Evolutionary conservation across 192 early-diverging fungal genomes (phyloP).

Genomic region (Coemansia asiatica): DNA sequence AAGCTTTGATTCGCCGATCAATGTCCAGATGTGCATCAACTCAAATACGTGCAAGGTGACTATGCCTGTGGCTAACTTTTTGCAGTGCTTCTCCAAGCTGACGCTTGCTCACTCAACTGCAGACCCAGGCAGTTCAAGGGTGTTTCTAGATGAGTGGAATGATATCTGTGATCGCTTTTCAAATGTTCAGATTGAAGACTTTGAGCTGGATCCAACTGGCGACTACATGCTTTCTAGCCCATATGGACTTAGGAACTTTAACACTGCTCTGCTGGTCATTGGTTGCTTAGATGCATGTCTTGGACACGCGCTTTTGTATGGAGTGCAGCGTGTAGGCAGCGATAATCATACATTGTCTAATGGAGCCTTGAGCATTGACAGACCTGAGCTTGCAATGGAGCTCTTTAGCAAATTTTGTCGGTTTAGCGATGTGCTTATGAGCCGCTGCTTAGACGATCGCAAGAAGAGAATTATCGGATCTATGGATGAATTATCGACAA

Average conservation of each 20-base stretch:
- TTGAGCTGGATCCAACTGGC: slow-evolving; percentile 63
- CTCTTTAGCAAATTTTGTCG: slow-evolving; percentile 29
- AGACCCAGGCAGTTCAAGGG: not conserved
- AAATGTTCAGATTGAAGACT: slow-evolving; percentile 64
- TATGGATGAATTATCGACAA: slow-evolving; percentile 20
- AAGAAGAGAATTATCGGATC: slow-evolving; percentile 16
- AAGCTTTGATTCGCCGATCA: slow-evolving; percentile 19
- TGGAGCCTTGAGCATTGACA: not conserved
- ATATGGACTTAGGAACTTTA: slow-evolving; percentile 59
- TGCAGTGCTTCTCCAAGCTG: slow-evolving; percentile 37
- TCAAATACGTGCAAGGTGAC: slow-evolving; percentile 18
- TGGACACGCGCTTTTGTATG: slow-evolving; percentile 31
- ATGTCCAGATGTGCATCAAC: slow-evolving; percentile 27
- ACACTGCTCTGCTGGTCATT: slow-evolving; percentile 53
- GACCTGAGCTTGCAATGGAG: slow-evolving; percentile 22
- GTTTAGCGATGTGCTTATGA: slow-evolving; percentile 28
- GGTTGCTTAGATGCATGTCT: slow-evolving; percentile 62
- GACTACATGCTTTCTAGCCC: slow-evolving; percentile 59
- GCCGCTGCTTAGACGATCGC: slow-evolving; percentile 35
- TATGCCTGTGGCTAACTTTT: slow-evolving; percentile 34
- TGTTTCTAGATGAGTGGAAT: slow-evolving; percentile 8
- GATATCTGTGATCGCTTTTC: slow-evolving; percentile 52
- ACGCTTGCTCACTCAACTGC: not conserved
- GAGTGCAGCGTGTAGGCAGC: not conserved
- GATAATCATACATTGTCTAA: not conserved